These are phyloP conservation scores for Harringtonia lauricola DNA, from an alignment of 2,329 filamentous ascomycete genomes.

Conservation along the genomic window DNA sequence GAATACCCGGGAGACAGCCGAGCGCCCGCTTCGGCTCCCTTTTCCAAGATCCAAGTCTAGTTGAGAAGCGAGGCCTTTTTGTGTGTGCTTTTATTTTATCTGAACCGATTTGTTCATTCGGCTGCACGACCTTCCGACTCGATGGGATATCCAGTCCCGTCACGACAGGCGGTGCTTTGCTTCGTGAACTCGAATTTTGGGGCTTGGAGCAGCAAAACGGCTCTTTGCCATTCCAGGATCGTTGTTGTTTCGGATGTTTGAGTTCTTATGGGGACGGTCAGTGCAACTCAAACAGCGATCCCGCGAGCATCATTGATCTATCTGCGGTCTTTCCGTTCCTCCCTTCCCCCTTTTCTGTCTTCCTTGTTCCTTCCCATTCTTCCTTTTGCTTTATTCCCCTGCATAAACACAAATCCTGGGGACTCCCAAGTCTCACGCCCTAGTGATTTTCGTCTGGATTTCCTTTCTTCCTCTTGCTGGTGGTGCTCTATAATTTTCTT, in stretches of 20 bases:
- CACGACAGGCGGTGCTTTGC: constrained; percentile 14
- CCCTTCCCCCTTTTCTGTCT: background rate
- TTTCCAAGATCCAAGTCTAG: too few species aligned
- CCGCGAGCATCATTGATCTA: constrained; percentile 16
- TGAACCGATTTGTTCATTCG: background rate
- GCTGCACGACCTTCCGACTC: constrained; percentile 2
- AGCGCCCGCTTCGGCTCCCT: too few species aligned
- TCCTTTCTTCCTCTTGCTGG: background rate
- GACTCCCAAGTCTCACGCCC: constrained; percentile 9
- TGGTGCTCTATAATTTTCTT: background rate
- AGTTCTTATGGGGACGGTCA: constrained; percentile 23
- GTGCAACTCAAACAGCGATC: constrained; percentile 29
- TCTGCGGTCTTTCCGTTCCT: constrained; percentile 2
- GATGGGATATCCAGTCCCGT: constrained; percentile 17
- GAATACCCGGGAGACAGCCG: too few species aligned
- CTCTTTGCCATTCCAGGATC: constrained; percentile 14
- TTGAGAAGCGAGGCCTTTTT: too few species aligned
- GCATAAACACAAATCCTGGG: constrained; percentile 15
- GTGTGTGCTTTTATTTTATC: too few species aligned
- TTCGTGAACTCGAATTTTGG: constrained; percentile 7
- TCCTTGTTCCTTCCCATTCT: background rate
- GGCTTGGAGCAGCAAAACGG: constrained; percentile 12
- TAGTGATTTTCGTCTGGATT: background rate
- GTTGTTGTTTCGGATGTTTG: constrained; percentile 28
- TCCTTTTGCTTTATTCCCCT: background rate